Percentiles rank a stretch among this genome's conserved stretches.
Evolutionary conservation across 2,329 filamentous ascomycete species (phyloP).

Genomic region (Alternaria infectoria): DNA sequence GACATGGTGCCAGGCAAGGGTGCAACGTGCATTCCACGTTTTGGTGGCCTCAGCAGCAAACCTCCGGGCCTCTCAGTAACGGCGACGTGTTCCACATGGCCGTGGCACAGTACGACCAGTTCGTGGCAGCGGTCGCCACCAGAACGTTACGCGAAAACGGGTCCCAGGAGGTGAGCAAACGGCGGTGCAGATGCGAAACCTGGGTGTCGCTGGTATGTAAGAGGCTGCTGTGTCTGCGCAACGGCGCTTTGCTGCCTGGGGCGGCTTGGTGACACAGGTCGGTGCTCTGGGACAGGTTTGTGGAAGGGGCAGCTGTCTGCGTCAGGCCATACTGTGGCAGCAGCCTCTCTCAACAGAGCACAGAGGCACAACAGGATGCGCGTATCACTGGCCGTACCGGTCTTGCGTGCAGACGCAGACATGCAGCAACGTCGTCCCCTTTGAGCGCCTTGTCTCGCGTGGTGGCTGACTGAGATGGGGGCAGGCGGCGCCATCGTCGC

Average conservation of each 20-base stretch:
- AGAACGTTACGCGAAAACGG: conserved; percentile 41
- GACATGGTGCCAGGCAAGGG: conserved; percentile 32
- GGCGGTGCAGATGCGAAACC: conserved; percentile 38
- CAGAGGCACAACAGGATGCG: conserved; percentile 7
- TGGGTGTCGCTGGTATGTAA: conserved; percentile 15
- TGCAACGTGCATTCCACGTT: conserved; percentile 47
- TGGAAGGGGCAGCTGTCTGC: conserved; percentile 8
- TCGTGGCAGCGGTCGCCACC: conserved; percentile 21
- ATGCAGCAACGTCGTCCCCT: conserved; percentile 20
- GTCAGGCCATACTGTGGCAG: conserved; percentile 13
- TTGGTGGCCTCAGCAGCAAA: conserved; percentile 34
- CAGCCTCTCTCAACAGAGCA: conserved; percentile 8
- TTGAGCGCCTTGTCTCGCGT: conserved; percentile 23
- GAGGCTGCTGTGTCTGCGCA: conserved; percentile 14
- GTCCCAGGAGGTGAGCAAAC: conserved; percentile 32
- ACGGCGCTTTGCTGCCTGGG: conserved; percentile 20
- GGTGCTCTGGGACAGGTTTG: conserved; percentile 20
- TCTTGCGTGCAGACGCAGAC: conserved; percentile 22
- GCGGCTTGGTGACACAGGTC: conserved; percentile 18
- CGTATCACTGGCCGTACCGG: conserved; percentile 16
- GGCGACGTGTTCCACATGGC: conserved; percentile 27
- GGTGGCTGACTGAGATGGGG: conserved; percentile 13
- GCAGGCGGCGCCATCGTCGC: not conserved
- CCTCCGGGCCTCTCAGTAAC: conserved; percentile 35
- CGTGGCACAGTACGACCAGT: conserved; percentile 19